phyloP scores from a whole-genome alignment of 345 rosid species.

The Clarkia xantiana region DNA sequence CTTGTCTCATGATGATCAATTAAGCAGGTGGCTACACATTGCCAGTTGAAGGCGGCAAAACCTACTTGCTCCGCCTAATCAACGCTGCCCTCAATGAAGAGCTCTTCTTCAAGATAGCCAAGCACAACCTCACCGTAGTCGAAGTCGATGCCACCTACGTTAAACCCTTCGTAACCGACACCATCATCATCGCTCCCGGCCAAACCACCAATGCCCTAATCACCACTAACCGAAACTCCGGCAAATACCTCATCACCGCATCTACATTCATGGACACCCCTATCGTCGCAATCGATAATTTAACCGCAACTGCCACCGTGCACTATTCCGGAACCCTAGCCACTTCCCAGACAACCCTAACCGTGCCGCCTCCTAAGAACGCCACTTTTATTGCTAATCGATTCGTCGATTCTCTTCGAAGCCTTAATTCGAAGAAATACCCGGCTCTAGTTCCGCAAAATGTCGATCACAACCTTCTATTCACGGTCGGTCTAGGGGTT shows the following conservation, averaged over 20 bases:
- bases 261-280: slow-evolving; percentile 47
- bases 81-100: slow-evolving; percentile 65
- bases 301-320: slow-evolving; percentile 40
- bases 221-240: slow-evolving; percentile 29
- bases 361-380: slow-evolving; percentile 34
- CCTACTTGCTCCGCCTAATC: slow-evolving; percentile 36
- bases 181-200: slow-evolving; percentile 43
- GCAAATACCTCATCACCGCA: slow-evolving; percentile 51
- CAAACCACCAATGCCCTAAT: slow-evolving; percentile 60
- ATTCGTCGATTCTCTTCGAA: slow-evolving; percentile 31
- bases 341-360: slow-evolving; percentile 15
- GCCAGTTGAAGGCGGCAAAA: slow-evolving; percentile 37
- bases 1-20: neutral
- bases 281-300: slow-evolving; percentile 28
- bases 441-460: slow-evolving; percentile 50
- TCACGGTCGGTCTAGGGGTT: slow-evolving; percentile 30
- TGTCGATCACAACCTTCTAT: slow-evolving; percentile 38
- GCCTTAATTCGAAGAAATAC: slow-evolving; percentile 43
- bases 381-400: slow-evolving; percentile 44
- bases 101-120: slow-evolving; percentile 46
- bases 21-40: slow-evolving; percentile 24
- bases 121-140: slow-evolving; percentile 50
- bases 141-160: slow-evolving; percentile 54
- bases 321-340: slow-evolving; percentile 31
- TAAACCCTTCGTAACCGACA: slow-evolving; percentile 37